These are phyloP conservation scores for Thielaviopsis ethacetica DNA, from an alignment of 2,329 filamentous ascomycete genomes.

Conservation along the genomic window DNA sequence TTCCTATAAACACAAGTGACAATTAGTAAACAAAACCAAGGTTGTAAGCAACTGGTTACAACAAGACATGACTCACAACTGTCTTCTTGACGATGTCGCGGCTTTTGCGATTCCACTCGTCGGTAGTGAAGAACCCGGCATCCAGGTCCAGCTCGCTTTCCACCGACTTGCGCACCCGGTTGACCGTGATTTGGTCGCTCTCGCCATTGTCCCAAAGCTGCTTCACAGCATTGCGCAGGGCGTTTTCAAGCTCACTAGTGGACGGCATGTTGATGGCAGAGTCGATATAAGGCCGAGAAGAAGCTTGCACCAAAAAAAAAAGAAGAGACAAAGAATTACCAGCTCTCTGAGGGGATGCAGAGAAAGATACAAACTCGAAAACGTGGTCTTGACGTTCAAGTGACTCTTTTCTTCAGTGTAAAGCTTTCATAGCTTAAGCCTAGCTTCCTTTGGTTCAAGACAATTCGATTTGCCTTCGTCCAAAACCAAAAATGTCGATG, in stretches of 20 bases:
- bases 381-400: too few species aligned
- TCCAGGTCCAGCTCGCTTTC: slow-evolving; percentile 33
- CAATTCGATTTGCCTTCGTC: too few species aligned
- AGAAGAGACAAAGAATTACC: too few species aligned
- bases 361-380: background rate
- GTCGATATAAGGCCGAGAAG: too few species aligned
- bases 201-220: slow-evolving; percentile 26
- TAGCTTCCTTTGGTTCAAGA: too few species aligned
- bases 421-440: too few species aligned
- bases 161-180: slow-evolving; percentile 35
- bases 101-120: slow-evolving; percentile 40
- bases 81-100: slow-evolving; percentile 38
- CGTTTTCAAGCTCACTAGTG: slow-evolving; percentile 27
- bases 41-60: background rate
- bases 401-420: too few species aligned
- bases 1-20: background rate
- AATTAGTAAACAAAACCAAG: too few species aligned
- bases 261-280: slow-evolving; percentile 22
- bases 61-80: slow-evolving; percentile 27
- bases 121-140: slow-evolving; percentile 31
- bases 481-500: too few species aligned
- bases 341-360: background rate
- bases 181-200: slow-evolving; percentile 36
- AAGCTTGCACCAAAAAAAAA: too few species aligned
- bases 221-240: slow-evolving; percentile 30